These are phyloP conservation scores for Monilinia laxa DNA, from an alignment of 2,329 filamentous ascomycete genomes.

Conservation along the genomic window DNA sequence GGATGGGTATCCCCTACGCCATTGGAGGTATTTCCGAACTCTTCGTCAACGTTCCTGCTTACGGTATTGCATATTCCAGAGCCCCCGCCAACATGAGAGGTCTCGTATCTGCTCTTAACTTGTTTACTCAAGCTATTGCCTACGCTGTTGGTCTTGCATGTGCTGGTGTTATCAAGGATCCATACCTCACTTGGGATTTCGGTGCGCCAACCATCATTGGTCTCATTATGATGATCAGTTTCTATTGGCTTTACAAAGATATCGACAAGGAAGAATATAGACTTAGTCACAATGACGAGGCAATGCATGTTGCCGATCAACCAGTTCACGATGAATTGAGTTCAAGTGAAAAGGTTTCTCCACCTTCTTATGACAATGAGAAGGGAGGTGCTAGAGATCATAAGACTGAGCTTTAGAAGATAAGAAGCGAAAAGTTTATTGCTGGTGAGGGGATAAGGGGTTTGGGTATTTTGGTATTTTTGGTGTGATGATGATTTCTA, in stretches of 20 bases:
- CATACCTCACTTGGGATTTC: slow-evolving; percentile 52
- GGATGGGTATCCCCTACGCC: slow-evolving; percentile 55
- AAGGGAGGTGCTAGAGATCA: slow-evolving; percentile 1
- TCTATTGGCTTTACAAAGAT: slow-evolving; percentile 50
- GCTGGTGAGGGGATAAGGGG: background rate
- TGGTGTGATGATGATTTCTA: slow-evolving; percentile 15
- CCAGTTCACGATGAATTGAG: background rate
- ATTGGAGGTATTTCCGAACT: slow-evolving; percentile 52
- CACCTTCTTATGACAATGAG: slow-evolving; percentile 12
- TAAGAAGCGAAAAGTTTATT: background rate
- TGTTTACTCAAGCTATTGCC: slow-evolving; percentile 49
- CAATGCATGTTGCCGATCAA: slow-evolving; percentile 10
- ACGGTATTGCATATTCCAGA: slow-evolving; percentile 53
- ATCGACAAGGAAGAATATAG: slow-evolving; percentile 49
- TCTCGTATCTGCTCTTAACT: slow-evolving; percentile 51
- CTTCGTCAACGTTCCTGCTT: slow-evolving; percentile 52
- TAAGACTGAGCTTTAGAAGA: background rate
- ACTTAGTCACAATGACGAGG: slow-evolving; percentile 42
- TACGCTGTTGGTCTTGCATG: slow-evolving; percentile 48
- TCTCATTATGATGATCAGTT: slow-evolving; percentile 46
- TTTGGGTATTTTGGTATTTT: background rate
- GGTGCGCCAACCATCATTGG: slow-evolving; percentile 50
- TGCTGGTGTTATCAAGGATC: slow-evolving; percentile 50
- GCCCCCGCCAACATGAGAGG: slow-evolving; percentile 53
- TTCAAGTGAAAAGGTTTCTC: background rate